Conservation (phyloP, 352 stramenopile genomes). For the Globisporangium uncinulatum region DNA sequence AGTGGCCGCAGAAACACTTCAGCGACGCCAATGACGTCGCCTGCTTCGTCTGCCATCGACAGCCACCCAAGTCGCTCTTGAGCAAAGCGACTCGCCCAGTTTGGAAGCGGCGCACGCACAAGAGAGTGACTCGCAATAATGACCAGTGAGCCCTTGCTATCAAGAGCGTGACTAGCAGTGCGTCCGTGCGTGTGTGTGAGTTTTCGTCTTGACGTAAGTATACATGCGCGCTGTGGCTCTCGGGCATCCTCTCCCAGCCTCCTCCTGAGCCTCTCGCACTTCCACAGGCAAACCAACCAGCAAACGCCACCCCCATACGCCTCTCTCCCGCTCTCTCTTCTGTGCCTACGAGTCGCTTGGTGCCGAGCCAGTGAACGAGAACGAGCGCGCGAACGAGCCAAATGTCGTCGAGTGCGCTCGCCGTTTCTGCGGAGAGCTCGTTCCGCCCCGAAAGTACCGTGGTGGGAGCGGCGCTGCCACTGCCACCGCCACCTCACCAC, state of each 20-base stretch:
- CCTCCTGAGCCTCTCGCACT: too few species aligned
- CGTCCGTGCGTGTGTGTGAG: too few species aligned
- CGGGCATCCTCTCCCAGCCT: too few species aligned
- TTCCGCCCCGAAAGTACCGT: slow-evolving; percentile 48
- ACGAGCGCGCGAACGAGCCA: slow-evolving; percentile 61
- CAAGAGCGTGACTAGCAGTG: too few species aligned
- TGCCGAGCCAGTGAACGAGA: slow-evolving; percentile 44
- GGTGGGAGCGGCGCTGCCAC: slow-evolving; percentile 31
- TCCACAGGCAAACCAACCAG: too few species aligned
- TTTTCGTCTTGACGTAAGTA: too few species aligned
- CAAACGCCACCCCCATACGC: background rate
- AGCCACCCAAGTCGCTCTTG: slow-evolving; percentile 6
- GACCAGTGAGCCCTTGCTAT: background rate
- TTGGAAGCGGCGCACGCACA: background rate
- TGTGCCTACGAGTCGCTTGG: background rate
- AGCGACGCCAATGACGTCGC: slow-evolving; percentile 26
- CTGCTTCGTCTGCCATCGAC: slow-evolving; percentile 7
- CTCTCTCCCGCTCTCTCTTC: background rate
- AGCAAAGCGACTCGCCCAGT: too few species aligned
- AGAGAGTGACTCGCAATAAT: background rate
- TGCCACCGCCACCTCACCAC: too few species aligned
- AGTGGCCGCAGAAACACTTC: slow-evolving; percentile 47
- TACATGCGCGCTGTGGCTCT: too few species aligned
- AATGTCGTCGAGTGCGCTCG: slow-evolving; percentile 79
- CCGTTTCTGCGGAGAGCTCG: slow-evolving; percentile 57